phyloP scores from a whole-genome alignment of 1,284 basidiomycete species.

The Irpex sp. region DNA sequence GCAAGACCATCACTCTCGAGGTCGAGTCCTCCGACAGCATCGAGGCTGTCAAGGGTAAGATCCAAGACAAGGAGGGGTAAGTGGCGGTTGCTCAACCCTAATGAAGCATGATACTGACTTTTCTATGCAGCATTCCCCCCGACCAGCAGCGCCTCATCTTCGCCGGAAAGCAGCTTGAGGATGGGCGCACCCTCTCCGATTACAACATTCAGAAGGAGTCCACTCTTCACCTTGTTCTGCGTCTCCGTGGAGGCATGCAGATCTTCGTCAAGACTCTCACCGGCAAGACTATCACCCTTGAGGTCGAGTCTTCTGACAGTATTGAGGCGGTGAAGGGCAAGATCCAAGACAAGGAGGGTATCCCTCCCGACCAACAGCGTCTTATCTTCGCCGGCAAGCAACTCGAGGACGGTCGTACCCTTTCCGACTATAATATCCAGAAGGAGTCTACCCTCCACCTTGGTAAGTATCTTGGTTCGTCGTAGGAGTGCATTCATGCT shows the following conservation, averaged over 20 bases:
- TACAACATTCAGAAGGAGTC: constrained; percentile 77
- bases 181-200: constrained; percentile 68
- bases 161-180: constrained; percentile 74
- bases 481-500: constrained; percentile 24
- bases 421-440: constrained; percentile 84
- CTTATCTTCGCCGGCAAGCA: constrained; percentile 90
- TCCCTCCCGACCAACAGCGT: constrained; percentile 83
- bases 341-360: constrained; percentile 56
- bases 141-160: constrained; percentile 83
- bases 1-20: constrained; percentile 88
- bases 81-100: constrained; percentile 16
- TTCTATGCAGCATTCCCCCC: constrained; percentile 55
- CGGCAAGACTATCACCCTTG: constrained; percentile 48
- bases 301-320: constrained; percentile 49
- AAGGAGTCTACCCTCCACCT: constrained; percentile 83
- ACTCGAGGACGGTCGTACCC: constrained; percentile 76
- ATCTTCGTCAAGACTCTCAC: constrained; percentile 70
- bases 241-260: constrained; percentile 73
- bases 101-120: not conserved
- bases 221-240: constrained; percentile 37
- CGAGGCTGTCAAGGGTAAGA: constrained; percentile 79
- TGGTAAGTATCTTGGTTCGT: constrained; percentile 22
- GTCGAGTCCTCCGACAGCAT: constrained; percentile 85
- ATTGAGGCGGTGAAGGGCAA: constrained; percentile 53
- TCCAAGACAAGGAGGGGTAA: constrained; percentile 75